phyloP scores from a whole-genome alignment of 2,329 filamentous ascomycete species.

The Pseudopyricularia cyperi region DNA sequence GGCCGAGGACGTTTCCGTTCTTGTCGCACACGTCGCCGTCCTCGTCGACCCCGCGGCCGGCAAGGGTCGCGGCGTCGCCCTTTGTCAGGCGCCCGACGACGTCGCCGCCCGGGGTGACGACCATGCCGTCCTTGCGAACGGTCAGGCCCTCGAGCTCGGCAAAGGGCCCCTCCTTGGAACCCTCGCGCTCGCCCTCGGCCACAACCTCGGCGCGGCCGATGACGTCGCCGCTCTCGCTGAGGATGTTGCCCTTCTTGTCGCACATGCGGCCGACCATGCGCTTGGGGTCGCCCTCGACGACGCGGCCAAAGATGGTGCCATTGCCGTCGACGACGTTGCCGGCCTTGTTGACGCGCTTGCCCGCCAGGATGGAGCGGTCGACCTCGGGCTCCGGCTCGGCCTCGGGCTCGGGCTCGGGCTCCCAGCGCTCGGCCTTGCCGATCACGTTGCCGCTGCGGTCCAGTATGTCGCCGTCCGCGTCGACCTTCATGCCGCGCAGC shows the following conservation, averaged over 20 bases:
- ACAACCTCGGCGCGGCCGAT: conserved; percentile 57
- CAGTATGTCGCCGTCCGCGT: conserved; percentile 55
- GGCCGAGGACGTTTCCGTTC: conserved; percentile 48
- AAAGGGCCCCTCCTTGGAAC: conserved; percentile 54
- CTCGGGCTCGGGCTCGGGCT: conserved; percentile 28
- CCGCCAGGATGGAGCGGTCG: conserved; percentile 50
- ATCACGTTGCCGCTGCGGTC: conserved; percentile 55
- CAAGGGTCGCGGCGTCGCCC: conserved; percentile 59
- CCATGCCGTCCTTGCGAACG: conserved; percentile 55
- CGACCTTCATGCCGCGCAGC: conserved; percentile 51
- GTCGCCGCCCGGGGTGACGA: conserved; percentile 53
- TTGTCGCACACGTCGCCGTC: conserved; percentile 74
- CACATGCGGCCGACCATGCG: conserved; percentile 55
- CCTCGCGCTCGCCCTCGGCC: conserved; percentile 51
- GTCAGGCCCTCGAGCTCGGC: conserved; percentile 51
- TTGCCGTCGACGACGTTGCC: conserved; percentile 45
- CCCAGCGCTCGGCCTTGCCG: conserved; percentile 56
- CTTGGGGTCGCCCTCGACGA: conserved; percentile 53
- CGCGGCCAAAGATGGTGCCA: conserved; percentile 46
- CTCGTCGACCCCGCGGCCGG: conserved; percentile 63
- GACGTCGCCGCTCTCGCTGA: conserved; percentile 59
- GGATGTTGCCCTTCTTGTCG: conserved; percentile 58
- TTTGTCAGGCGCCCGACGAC: conserved; percentile 59
- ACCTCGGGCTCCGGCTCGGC: conserved; percentile 31
- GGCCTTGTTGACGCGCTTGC: conserved; percentile 59